Evolutionary conservation across 495 filamentous ascomycete genomes (phyloP).

Genomic region (Xylaria scruposa): DNA sequence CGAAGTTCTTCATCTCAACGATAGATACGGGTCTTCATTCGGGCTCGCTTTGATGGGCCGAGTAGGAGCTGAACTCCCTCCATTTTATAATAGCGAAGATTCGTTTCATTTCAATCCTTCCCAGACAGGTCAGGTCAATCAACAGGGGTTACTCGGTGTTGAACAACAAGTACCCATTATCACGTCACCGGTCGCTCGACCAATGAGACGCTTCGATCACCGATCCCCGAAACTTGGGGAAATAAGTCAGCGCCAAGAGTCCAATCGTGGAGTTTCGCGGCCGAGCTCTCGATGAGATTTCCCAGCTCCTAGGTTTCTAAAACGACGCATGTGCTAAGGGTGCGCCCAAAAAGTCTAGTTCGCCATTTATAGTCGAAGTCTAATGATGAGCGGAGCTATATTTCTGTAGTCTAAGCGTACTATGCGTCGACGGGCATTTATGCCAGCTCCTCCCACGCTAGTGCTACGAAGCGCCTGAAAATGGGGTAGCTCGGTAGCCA

Average conservation of each 20-base stretch:
- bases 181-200: slow-evolving; percentile 15
- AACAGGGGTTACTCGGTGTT: slow-evolving; percentile 12
- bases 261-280: slow-evolving; percentile 5
- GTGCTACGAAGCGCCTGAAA: neutral
- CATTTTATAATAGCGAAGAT: slow-evolving; percentile 29
- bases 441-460: neutral
- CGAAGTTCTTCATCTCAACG: slow-evolving; percentile 39
- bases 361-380: neutral
- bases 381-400: neutral
- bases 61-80: slow-evolving; percentile 27
- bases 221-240: slow-evolving; percentile 25
- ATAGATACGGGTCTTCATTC: slow-evolving; percentile 44
- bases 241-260: neutral
- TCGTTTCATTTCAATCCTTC: slow-evolving; percentile 9
- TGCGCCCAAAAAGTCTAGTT: neutral
- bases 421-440: neutral
- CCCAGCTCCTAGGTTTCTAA: neutral
- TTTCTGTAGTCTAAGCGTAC: neutral
- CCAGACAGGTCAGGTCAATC: neutral
- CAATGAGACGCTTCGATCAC: neutral
- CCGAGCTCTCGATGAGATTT: slow-evolving; percentile 8
- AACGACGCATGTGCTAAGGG: neutral
- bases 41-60: slow-evolving; percentile 33
- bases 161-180: slow-evolving; percentile 21
- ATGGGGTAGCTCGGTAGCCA: neutral